Evolutionary conservation across 2,329 filamentous ascomycete species (phyloP).

Genomic region (Aspergillus sp.): DNA sequence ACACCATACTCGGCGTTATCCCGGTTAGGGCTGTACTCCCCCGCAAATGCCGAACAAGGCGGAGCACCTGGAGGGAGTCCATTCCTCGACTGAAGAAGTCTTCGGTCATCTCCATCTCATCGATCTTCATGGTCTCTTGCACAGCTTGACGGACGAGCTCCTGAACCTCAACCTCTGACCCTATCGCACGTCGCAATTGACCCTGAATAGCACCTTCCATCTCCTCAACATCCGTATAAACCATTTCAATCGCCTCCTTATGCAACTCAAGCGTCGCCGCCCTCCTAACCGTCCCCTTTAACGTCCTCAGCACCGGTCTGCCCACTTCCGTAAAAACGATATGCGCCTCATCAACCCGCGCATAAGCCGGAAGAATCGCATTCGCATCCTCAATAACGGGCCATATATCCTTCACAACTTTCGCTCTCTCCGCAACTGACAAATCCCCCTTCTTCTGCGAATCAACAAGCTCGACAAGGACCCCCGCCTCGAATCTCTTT

Average conservation of each 20-base stretch:
- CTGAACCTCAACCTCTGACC: neutral
- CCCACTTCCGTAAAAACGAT: slow-evolving; percentile 3
- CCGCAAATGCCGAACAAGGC: slow-evolving; percentile 2
- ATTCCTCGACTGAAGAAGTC: slow-evolving; percentile 9
- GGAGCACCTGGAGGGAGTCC: slow-evolving; percentile 13
- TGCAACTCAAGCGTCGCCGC: slow-evolving; percentile 1
- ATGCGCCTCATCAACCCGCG: slow-evolving; percentile 4
- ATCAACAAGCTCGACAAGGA: slow-evolving; percentile 42
- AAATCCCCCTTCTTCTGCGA: neutral
- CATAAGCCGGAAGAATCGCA: slow-evolving; percentile 3
- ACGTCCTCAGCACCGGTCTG: neutral
- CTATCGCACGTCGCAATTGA: neutral
- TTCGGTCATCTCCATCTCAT: neutral
- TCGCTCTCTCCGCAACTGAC: neutral
- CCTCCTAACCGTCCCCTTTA: slow-evolving; percentile 5
- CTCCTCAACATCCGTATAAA: slow-evolving; percentile 4
- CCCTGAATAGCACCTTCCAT: neutral
- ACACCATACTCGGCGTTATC: slow-evolving; percentile 1
- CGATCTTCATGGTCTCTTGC: neutral
- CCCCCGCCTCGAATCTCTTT: slow-evolving; percentile 39
- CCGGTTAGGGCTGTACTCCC: neutral
- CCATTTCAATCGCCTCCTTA: neutral
- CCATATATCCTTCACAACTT: neutral
- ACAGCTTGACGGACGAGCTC: neutral
- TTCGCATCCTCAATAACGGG: slow-evolving; percentile 1